phyloP scores from a whole-genome alignment of 2,329 filamentous ascomycete species.

The Phoma sp. region DNA sequence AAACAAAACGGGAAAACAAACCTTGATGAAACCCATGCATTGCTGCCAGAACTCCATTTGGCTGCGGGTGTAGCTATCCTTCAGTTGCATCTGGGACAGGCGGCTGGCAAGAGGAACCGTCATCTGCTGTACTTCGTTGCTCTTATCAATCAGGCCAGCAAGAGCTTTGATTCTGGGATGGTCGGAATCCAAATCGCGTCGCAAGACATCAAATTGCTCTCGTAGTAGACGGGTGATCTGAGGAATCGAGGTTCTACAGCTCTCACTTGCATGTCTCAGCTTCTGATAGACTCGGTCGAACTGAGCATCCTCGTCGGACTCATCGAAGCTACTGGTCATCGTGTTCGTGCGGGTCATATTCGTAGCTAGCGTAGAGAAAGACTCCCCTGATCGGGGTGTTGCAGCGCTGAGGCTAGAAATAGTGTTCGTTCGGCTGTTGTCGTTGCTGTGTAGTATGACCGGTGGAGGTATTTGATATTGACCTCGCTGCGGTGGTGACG shows the following conservation, averaged over 20 bases:
- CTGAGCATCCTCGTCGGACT: slow-evolving; percentile 74
- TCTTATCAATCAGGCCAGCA: slow-evolving; percentile 72
- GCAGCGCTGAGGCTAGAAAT: slow-evolving; percentile 55
- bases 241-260: slow-evolving; percentile 75
- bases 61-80: slow-evolving; percentile 77
- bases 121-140: slow-evolving; percentile 72
- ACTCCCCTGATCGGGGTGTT: slow-evolving; percentile 85
- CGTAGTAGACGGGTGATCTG: slow-evolving; percentile 42
- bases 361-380: slow-evolving; percentile 67
- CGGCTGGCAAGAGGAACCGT: slow-evolving; percentile 74
- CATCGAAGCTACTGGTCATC: slow-evolving; percentile 66
- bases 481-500: slow-evolving; percentile 43
- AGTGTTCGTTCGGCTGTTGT: slow-evolving; percentile 61
- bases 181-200: slow-evolving; percentile 42
- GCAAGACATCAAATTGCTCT: slow-evolving; percentile 37
- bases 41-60: slow-evolving; percentile 70
- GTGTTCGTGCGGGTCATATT: slow-evolving; percentile 53
- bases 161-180: slow-evolving; percentile 44
- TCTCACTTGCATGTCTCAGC: slow-evolving; percentile 74
- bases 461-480: slow-evolving; percentile 45
- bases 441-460: slow-evolving; percentile 53
- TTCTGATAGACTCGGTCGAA: slow-evolving; percentile 85
- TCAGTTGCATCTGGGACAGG: slow-evolving; percentile 81
- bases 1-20: slow-evolving; percentile 36
- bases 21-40: slow-evolving; percentile 74